Evolutionary conservation across 257 asterid species (phyloP).

Genomic region (Orobanche coerulescens): DNA sequence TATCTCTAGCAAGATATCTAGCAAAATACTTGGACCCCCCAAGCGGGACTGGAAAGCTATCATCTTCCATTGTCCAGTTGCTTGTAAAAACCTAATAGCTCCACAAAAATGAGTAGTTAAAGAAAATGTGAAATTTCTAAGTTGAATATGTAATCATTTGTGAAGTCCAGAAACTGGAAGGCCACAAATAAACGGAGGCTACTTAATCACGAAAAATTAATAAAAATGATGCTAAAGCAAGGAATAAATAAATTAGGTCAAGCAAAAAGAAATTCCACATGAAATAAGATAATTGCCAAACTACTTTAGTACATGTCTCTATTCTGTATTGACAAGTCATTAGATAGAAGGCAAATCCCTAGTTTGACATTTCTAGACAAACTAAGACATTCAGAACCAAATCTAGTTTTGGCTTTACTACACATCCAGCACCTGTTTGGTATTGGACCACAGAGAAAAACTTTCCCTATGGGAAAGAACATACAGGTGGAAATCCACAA

Average conservation of each 20-base stretch:
- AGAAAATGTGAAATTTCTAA: not conserved
- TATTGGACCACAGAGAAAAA: not conserved
- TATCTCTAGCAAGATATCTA: not conserved
- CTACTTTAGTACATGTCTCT: not conserved
- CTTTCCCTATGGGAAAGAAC: constrained; percentile 4
- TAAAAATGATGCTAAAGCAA: not conserved
- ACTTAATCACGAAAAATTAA: not conserved
- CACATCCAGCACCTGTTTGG: not conserved
- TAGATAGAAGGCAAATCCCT: constrained; percentile 10
- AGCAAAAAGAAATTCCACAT: constrained; percentile 3
- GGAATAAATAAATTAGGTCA: constrained; percentile 2
- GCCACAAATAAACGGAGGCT: constrained; percentile 7
- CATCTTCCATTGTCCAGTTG: not conserved
- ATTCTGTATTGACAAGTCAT: constrained; percentile 9
- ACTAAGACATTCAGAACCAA: constrained; percentile 2
- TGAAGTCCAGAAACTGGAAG: not conserved
- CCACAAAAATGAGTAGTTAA: constrained; percentile 8
- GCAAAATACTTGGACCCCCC: not conserved
- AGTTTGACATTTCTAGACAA: constrained; percentile 5
- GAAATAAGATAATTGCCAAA: constrained; percentile 15
- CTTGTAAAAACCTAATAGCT: constrained; percentile 12
- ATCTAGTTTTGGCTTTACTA: constrained; percentile 6
- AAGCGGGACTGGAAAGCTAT: not conserved
- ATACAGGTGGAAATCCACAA: not conserved
- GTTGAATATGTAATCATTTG: not conserved